A percentile compares a stretch with the other conserved stretches of the same genome.
phyloP scores from a whole-genome alignment of 257 asterid species.

The Cruciata laevipes region DNA sequence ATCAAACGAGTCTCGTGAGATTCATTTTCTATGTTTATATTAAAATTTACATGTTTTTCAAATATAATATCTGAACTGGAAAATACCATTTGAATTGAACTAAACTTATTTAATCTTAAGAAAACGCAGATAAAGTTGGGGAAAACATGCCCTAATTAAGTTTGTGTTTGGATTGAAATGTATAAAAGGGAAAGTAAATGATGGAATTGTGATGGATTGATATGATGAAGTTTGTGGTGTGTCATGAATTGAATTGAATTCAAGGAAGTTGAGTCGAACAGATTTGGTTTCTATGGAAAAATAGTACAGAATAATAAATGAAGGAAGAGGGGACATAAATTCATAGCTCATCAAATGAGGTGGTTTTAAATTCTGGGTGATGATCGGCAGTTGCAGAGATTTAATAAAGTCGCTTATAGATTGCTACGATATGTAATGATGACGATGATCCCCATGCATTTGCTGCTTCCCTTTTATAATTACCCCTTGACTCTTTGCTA shows the following conservation, averaged over 20 bases:
- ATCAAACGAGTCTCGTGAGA: too few species aligned
- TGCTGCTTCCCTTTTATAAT: neutral
- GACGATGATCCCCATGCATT: neutral
- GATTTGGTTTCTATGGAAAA: conserved; percentile 14
- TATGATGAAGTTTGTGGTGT: neutral
- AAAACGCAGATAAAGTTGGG: too few species aligned
- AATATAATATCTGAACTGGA: too few species aligned
- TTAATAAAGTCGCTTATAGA: conserved; percentile 8
- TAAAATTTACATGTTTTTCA: too few species aligned
- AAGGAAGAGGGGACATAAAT: conserved; percentile 8
- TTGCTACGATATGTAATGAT: neutral
- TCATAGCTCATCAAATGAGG: conserved; percentile 32
- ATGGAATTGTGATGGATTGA: too few species aligned
- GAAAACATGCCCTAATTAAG: too few species aligned
- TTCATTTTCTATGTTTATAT: too few species aligned
- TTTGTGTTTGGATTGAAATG: too few species aligned
- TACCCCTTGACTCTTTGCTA: too few species aligned
- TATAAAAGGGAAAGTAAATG: too few species aligned
- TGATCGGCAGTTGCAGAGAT: conserved; percentile 22
- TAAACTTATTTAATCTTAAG: too few species aligned
- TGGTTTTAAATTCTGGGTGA: conserved; percentile 22
- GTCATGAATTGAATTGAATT: conserved; percentile 9
- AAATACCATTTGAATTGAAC: too few species aligned
- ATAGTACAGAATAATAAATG: conserved; percentile 1
- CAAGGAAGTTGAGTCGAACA: conserved; percentile 5